A percentile compares a stretch with the other conserved stretches of the same genome.
Conservation (phyloP, 805 yeast species). For the Helenozyma baotianmanensis region DNA sequence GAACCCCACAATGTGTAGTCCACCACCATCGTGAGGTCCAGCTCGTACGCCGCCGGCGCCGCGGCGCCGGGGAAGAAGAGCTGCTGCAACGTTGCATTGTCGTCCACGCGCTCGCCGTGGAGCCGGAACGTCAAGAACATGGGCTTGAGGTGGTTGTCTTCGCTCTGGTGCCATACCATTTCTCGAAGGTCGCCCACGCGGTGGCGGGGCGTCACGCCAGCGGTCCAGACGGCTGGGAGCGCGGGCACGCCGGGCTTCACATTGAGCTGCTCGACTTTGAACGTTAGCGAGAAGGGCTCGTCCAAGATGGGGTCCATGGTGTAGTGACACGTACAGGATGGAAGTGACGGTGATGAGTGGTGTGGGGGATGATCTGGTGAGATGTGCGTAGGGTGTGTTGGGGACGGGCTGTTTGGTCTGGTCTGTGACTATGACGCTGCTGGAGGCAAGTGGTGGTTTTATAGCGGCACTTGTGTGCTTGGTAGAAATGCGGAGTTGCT, state of each 20-base stretch:
- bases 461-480: too few species aligned
- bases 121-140: conserved; percentile 15
- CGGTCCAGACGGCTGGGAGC: neutral
- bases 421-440: too few species aligned
- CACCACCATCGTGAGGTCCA: conserved; percentile 14
- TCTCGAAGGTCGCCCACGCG: conserved; percentile 20
- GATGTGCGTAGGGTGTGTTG: neutral
- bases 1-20: conserved; percentile 21
- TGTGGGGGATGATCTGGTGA: too few species aligned
- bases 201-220: conserved; percentile 23
- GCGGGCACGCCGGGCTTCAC: neutral
- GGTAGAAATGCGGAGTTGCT: too few species aligned
- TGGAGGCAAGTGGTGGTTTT: too few species aligned
- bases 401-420: neutral
- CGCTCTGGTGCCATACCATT: conserved; percentile 27
- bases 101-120: conserved; percentile 9
- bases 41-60: neutral
- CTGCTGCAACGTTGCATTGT: conserved; percentile 11
- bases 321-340: too few species aligned
- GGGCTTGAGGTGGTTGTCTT: conserved; percentile 22
- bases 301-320: too few species aligned
- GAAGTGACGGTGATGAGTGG: too few species aligned
- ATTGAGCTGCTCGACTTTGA: conserved; percentile 6
- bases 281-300: conserved; percentile 5
- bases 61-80: conserved; percentile 7